Conservation (phyloP, 2,329 filamentous ascomycete genomes). For the Rutstroemia sydowiana region DNA sequence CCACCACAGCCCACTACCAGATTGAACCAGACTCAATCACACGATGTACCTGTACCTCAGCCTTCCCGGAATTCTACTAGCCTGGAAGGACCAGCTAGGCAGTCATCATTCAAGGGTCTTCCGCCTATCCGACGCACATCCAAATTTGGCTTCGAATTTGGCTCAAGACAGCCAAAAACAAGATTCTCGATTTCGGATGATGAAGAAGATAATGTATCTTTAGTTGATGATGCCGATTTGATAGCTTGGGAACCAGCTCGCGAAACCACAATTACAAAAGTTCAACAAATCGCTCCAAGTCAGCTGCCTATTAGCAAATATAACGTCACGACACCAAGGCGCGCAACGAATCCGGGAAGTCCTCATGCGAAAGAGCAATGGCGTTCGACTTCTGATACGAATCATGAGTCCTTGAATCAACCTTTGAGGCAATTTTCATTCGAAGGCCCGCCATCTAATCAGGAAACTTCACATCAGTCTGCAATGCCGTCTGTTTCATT, state of each 20-base stretch:
- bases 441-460: not conserved
- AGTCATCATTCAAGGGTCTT: conserved; percentile 36
- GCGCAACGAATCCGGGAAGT: too few relatives aligned
- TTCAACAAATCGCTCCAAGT: not conserved
- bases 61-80: not conserved
- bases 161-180: conserved; percentile 24
- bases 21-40: conserved; percentile 6
- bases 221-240: not conserved
- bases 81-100: conserved; percentile 9
- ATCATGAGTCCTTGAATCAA: not conserved
- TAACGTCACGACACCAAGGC: too few relatives aligned
- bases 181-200: conserved; percentile 24
- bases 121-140: conserved; percentile 53
- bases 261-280: not conserved
- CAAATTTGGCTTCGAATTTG: conserved; percentile 42
- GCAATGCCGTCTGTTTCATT: conserved; percentile 15
- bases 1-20: not conserved
- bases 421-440: not conserved
- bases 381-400: not conserved
- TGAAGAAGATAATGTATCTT: conserved; percentile 11
- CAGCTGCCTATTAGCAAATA: too few relatives aligned
- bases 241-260: not conserved
- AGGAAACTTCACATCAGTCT: conserved; percentile 3
- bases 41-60: not conserved
- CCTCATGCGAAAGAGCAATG: not conserved